phyloP scores from a whole-genome alignment of 1,284 basidiomycete genomes.

The Cerrena zonata region DNA sequence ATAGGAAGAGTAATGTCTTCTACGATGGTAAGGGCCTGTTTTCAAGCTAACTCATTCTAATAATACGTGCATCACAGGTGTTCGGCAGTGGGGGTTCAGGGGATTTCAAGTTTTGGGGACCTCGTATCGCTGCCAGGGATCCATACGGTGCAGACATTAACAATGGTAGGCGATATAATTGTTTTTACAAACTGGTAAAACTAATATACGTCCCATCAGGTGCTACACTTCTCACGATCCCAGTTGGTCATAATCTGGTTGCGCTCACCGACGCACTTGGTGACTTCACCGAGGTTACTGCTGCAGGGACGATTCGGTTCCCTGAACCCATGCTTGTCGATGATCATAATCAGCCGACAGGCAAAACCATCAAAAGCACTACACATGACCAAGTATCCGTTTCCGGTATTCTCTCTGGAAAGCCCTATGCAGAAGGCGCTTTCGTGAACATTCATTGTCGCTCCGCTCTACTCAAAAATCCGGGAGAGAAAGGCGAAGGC shows the following conservation, averaged over 20 bases:
- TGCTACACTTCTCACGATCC: constrained; percentile 24
- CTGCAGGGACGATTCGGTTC: constrained; percentile 23
- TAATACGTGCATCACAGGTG: not conserved
- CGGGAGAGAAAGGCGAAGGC: constrained; percentile 1
- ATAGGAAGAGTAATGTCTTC: constrained; percentile 31
- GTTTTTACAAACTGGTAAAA: not conserved
- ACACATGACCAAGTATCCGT: constrained; percentile 27
- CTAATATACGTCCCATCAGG: constrained; percentile 13
- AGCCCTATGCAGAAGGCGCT: constrained; percentile 23
- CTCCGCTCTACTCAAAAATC: constrained; percentile 16
- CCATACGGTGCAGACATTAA: not conserved
- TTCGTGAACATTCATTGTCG: constrained; percentile 26
- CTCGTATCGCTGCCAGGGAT: not conserved
- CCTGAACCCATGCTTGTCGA: constrained; percentile 25
- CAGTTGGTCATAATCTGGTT: constrained; percentile 27
- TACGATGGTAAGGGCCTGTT: constrained; percentile 20
- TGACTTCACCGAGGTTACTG: constrained; percentile 26
- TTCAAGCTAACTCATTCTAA: not conserved
- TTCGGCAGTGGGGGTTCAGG: not conserved
- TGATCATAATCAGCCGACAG: constrained; percentile 21
- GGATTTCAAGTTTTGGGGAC: not conserved
- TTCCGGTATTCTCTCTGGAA: constrained; percentile 13
- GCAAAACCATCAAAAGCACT: constrained; percentile 16
- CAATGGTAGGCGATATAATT: not conserved
- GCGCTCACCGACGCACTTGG: constrained; percentile 27